A percentile compares a stretch with the other conserved stretches of the same genome.
These are phyloP conservation scores for Cyanidiococcus yangmingshanensis DNA, from an alignment of 23 red algal genomes.

Conservation along the genomic window DNA sequence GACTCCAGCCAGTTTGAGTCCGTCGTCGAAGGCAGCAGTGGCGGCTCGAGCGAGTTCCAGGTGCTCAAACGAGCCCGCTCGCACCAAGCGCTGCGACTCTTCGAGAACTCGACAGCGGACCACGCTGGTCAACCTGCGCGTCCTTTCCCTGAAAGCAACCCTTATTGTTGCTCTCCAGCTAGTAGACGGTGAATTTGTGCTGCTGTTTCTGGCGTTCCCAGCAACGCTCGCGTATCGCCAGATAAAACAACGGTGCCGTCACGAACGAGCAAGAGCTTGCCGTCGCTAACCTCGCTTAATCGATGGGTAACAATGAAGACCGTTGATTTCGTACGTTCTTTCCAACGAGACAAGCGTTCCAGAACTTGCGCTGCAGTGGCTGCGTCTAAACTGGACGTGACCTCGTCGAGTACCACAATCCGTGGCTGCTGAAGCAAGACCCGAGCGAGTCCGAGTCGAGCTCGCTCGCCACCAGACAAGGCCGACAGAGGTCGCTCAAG, in stretches of 20 bases:
- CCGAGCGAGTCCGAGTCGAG: conserved; percentile 52
- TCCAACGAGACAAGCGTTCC: conserved; percentile 7
- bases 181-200: not conserved
- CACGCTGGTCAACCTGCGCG: too few species aligned
- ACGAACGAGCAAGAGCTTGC: not conserved
- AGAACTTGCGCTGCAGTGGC: conserved; percentile 15
- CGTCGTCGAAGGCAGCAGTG: too few species aligned
- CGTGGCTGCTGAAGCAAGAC: conserved; percentile 45
- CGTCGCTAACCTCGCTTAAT: conserved; percentile 17
- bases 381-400: conserved; percentile 56
- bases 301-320: conserved; percentile 26
- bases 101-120: too few species aligned
- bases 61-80: too few species aligned
- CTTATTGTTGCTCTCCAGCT: not conserved
- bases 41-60: too few species aligned
- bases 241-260: not conserved
- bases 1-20: too few species aligned
- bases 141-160: too few species aligned
- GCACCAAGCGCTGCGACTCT: too few species aligned
- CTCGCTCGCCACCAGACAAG: conserved; percentile 70
- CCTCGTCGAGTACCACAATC: conserved; percentile 60
- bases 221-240: conserved; percentile 2
- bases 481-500: conserved; percentile 22
- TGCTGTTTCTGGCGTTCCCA: not conserved
- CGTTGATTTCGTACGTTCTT: conserved; percentile 6